Conservation (phyloP, 352 stramenopile genomes). For the Phytopythium cucurbitacearum region DNA sequence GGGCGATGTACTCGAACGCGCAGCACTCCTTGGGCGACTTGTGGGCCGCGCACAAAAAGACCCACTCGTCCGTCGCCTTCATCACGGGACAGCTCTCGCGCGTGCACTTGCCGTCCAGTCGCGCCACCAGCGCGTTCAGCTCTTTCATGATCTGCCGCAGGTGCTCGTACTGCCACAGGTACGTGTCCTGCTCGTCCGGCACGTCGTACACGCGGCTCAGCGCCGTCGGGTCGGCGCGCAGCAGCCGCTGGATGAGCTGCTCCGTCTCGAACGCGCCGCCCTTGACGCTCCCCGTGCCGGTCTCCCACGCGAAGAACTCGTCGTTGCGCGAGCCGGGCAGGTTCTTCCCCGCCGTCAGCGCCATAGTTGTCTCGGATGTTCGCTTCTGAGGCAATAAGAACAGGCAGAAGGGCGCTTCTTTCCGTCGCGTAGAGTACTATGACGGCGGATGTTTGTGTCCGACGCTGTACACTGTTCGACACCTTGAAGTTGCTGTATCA, state of each 20-base stretch:
- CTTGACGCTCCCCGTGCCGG: constrained; percentile 10
- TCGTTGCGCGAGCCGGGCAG: constrained; percentile 64
- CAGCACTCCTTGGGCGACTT: constrained; percentile 80
- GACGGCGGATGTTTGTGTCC: too few species aligned
- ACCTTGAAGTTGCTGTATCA: too few species aligned
- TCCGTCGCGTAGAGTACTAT: too few species aligned
- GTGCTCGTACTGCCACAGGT: constrained; percentile 86
- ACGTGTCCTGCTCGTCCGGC: constrained; percentile 75
- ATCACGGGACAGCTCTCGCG: constrained; percentile 68
- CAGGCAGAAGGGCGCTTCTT: too few species aligned
- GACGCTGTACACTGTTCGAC: too few species aligned
- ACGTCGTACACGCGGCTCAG: constrained; percentile 67
- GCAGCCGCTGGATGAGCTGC: constrained; percentile 70
- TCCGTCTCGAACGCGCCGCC: constrained; percentile 70
- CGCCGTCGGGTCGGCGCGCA: constrained; percentile 54
- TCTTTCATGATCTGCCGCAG: constrained; percentile 83
- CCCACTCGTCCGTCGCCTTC: constrained; percentile 86
- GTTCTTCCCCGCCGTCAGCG: constrained; percentile 65
- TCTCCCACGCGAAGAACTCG: constrained; percentile 79
- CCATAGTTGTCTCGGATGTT: constrained; percentile 13
- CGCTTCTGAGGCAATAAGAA: too few species aligned
- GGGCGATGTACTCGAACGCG: constrained; percentile 82
- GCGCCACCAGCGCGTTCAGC: constrained; percentile 70
- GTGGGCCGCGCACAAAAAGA: constrained; percentile 81
- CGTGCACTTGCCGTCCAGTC: constrained; percentile 62